These are phyloP conservation scores for Gnetum montanum DNA, from an alignment of 75 land plant genomes.

Conservation along the genomic window DNA sequence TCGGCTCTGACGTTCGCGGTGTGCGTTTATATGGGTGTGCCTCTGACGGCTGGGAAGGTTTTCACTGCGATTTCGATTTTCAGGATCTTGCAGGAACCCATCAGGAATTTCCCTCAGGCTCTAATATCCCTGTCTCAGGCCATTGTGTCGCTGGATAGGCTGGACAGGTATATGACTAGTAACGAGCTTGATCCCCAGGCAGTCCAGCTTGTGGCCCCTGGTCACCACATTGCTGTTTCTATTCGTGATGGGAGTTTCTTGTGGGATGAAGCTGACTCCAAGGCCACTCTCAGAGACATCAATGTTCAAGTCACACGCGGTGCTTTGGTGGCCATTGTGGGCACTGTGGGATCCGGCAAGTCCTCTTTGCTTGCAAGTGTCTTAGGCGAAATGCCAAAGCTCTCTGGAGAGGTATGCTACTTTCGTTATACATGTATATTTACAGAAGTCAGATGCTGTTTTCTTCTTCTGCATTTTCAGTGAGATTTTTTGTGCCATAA, in stretches of 20 bases:
- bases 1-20: conserved; percentile 58
- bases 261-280: conserved; percentile 60
- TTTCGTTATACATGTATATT: no score
- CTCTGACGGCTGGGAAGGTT: conserved; percentile 65
- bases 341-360: conserved; percentile 93
- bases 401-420: conserved; percentile 63
- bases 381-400: conserved; percentile 88
- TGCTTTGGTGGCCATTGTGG: conserved; percentile 69
- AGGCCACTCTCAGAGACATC: conserved; percentile 30
- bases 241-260: conserved; percentile 56
- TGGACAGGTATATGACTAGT: conserved; percentile 69
- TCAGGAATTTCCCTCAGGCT: conserved; percentile 85
- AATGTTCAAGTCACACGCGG: conserved; percentile 49
- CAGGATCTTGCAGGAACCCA: conserved; percentile 85
- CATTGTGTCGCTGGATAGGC: conserved; percentile 62
- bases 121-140: conserved; percentile 82
- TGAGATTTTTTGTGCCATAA: no score
- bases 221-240: conserved; percentile 32
- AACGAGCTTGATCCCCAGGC: conserved; percentile 55
- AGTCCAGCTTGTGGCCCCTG: conserved; percentile 30
- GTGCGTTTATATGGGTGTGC: conserved; percentile 32
- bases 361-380: conserved; percentile 69
- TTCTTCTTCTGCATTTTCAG: no score
- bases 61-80: conserved; percentile 84
- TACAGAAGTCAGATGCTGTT: no score